Base-by-base conservation (phyloP, 2,329 filamentous ascomycete species). In the Graphiopsis chlorocephala region DNA sequence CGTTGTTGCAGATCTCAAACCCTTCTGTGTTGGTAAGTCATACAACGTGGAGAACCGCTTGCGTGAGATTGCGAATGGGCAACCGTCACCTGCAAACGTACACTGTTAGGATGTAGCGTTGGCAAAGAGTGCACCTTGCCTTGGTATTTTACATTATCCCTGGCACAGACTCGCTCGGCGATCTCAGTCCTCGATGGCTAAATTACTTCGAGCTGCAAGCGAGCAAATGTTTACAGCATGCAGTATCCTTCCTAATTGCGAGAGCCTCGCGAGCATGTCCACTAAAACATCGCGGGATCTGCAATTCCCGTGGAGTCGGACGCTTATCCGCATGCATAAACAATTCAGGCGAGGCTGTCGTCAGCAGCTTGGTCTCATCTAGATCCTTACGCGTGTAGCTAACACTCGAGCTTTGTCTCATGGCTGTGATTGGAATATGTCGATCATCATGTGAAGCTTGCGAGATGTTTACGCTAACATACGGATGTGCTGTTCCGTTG, bases 371-470 rank as follows among this genome's bases (percentile, higher is more conserved):
- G 26, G 8, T 31, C 14, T 31, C 28, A 11, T 53, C 14, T 23
- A 28, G 25, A 53, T 31, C 17, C 50, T 20, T 28, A 14, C 50
- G 50, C 42, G 58, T 26, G 15, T 17, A 47, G n/a, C 42, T 26
- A 25, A 50, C 33, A 11, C n/a, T 31, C 50, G 50, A 53, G 28
- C 4, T 31, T n/a, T 62, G 60, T 62, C 60, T 62, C 48, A 45
- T 48, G 25, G 50, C 31, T 55, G 33, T 20, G 23, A 35, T 45
- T 62, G 48, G 33, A 15, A 23, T 25, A n/a, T 42, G 60, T 55
- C 60, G 60, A 62, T 62, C 60, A 35, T 62, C 60, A 53, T 31
- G 28, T 61, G 59, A 29, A 53, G 45, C 28, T 35, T 20, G 25
- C 47, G 7, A 14, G 26, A 15, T 26, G 38, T 38, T 31, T n/a